phyloP scores from a whole-genome alignment of 2,329 filamentous ascomycete genomes.

The Penicillium sp. region DNA sequence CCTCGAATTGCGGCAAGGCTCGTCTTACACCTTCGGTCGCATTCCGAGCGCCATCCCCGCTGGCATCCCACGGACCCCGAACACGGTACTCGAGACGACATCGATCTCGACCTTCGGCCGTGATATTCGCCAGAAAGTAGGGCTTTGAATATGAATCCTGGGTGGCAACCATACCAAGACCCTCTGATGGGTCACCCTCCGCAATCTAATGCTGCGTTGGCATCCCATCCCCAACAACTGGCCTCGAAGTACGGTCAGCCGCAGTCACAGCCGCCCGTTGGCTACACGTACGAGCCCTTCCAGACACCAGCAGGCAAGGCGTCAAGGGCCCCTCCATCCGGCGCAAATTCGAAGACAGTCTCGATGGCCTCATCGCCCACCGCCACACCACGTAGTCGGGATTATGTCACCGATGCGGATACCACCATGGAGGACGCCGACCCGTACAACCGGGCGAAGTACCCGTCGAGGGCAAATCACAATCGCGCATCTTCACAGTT shows the following conservation, averaged over 20 bases:
- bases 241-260: constrained; percentile 50
- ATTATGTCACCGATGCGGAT: constrained; percentile 65
- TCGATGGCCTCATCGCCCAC: constrained; percentile 59
- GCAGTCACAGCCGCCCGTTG: constrained; percentile 52
- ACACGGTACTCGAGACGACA: constrained; percentile 26
- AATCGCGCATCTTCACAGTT: constrained; percentile 69
- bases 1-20: constrained; percentile 20
- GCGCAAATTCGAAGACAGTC: constrained; percentile 47
- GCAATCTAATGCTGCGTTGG: constrained; percentile 59
- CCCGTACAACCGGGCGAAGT: constrained; percentile 80
- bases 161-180: constrained; percentile 68
- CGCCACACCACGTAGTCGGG: constrained; percentile 58
- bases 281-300: constrained; percentile 67
- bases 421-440: constrained; percentile 87
- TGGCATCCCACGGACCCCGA: constrained; percentile 27
- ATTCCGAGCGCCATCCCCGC: constrained; percentile 30
- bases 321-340: constrained; percentile 33
- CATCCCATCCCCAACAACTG: constrained; percentile 48
- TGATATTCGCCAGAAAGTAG: constrained; percentile 29
- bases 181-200: constrained; percentile 57
- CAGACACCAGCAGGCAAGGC: constrained; percentile 44
- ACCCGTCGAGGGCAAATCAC: constrained; percentile 72
- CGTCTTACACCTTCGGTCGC: constrained; percentile 21
- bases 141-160: constrained; percentile 46
- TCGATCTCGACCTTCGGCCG: constrained; percentile 18